Conservation (phyloP, 1,284 basidiomycete species). For the Ganoderma multipileum region DNA sequence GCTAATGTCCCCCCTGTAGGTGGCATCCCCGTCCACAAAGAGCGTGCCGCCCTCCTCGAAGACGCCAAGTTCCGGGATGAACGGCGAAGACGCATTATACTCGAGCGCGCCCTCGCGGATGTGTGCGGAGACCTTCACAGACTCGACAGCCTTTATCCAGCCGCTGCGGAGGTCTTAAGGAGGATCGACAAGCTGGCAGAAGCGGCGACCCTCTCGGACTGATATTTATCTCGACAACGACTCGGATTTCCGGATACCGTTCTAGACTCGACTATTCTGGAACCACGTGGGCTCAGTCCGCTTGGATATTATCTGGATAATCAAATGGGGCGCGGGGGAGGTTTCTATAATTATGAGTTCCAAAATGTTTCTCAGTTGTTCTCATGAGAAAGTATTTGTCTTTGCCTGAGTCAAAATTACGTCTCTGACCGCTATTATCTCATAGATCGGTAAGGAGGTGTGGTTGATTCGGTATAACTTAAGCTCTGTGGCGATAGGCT, state of each 20-base stretch:
- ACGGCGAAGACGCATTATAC: constrained; percentile 4
- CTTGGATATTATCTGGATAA: neutral
- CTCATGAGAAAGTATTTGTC: neutral
- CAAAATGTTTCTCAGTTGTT: neutral
- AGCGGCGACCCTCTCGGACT: neutral
- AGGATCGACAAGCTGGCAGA: constrained; percentile 1
- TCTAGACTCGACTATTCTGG: neutral
- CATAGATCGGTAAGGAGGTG: too few relatives aligned
- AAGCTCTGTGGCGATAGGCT: too few relatives aligned
- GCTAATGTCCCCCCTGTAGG: neutral
- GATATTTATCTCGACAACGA: neutral
- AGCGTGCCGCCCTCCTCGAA: constrained; percentile 1
- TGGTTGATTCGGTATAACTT: neutral
- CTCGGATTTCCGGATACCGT: neutral
- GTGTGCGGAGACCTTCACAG: constrained; percentile 9
- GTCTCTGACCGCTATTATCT: neutral
- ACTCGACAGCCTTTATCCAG: neutral
- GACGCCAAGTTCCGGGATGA: constrained; percentile 6
- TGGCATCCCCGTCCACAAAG: neutral
- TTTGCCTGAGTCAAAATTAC: neutral
- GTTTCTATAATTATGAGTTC: neutral
- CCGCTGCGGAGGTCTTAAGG: neutral
- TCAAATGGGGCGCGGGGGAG: neutral
- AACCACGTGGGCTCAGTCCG: neutral
- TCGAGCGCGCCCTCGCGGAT: constrained; percentile 9